phyloP scores from a whole-genome alignment of 2,329 filamentous ascomycete genomes.

The Karstenula rhodostoma region DNA sequence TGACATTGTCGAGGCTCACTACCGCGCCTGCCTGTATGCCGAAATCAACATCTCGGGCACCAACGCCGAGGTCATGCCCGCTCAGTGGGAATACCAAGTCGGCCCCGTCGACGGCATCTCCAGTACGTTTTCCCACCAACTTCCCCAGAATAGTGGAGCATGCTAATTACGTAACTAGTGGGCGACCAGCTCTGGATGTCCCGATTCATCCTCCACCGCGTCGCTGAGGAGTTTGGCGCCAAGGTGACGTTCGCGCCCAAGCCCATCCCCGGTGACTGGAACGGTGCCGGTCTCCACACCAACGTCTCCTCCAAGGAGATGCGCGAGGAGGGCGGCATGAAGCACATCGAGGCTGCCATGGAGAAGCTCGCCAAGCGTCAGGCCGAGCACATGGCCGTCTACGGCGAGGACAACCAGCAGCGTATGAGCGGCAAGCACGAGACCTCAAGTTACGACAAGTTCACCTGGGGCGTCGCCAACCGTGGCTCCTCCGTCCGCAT shows the following conservation, averaged over 20 bases:
- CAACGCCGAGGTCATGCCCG: constrained; percentile 98
- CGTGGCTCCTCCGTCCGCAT: constrained; percentile 94
- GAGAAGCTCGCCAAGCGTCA: constrained; percentile 61
- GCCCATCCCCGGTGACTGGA: constrained; percentile 95
- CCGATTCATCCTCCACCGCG: constrained; percentile 86
- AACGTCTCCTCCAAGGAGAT: constrained; percentile 93
- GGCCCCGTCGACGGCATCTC: constrained; percentile 87
- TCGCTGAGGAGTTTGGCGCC: constrained; percentile 95
- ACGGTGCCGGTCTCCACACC: constrained; percentile 91
- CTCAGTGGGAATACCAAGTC: constrained; percentile 98
- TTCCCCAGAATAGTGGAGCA: constrained; percentile 13
- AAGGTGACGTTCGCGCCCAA: constrained; percentile 96
- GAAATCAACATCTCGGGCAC: constrained; percentile 95
- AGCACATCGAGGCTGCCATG: constrained; percentile 84
- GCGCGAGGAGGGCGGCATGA: constrained; percentile 92
- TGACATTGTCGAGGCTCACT: constrained; percentile 96
- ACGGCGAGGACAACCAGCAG: constrained; percentile 93
- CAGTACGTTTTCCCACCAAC: constrained; percentile 62
- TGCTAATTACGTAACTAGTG: constrained; percentile 61
- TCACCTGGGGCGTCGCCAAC: constrained; percentile 94
- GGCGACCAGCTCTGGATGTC: constrained; percentile 97
- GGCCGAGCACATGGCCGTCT: constrained; percentile 77
- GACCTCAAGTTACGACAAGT: constrained; percentile 92
- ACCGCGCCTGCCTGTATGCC: constrained; percentile 88
- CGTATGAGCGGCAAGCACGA: constrained; percentile 94